Base-by-base conservation (phyloP, 164 flowering plant genomes). In the Vitis rotundifolia region DNA sequence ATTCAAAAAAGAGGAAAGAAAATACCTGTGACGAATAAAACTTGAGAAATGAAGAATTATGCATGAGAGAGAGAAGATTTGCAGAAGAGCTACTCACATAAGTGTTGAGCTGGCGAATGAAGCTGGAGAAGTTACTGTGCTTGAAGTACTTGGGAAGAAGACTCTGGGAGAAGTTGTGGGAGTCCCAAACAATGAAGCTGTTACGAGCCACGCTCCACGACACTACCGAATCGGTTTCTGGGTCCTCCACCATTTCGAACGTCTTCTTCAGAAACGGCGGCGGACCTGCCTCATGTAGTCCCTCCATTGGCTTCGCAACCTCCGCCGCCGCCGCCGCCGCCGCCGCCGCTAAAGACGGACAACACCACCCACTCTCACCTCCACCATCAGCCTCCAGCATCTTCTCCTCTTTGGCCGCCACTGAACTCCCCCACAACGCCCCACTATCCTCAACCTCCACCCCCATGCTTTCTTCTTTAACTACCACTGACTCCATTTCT, bases 101-200 rank as follows among this genome's bases (percentile, higher is more conserved):
- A 31, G 93, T 89, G 70, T 88, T 91, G 74, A 91, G 90, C 77
- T 89, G 93, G 63, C 93, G 88, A 58, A 91, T 73, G 78, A 91
- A 91, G 85, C 93, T 91, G 51, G 90, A 87, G 86, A 88, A 89
- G 67, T 91, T 91, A 29, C 66, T 72, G 79, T 91, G 97, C 88
- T 91, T 91, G 86, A 91, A 91, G 73, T 82, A 83, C 53, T 71
- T 80, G 59, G 92, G 97, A 50, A 91, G 87, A 19, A 91, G 75
- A 49, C 31, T 66, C 18, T 61, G 61, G 10, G 90, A 74, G 70
- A 91, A 87, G 49, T 72, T 75, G 67, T 83, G 83, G 1, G 75
- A 75, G 44, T 91, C 93, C 92, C 91, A 82, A 52, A 91, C 91
- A 15, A 89, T 55, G 75, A 91, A 91, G 70, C 93, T 89, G 8